phyloP scores from a whole-genome alignment of 306 rosid genomes.

The Sophora flavescens region DNA sequence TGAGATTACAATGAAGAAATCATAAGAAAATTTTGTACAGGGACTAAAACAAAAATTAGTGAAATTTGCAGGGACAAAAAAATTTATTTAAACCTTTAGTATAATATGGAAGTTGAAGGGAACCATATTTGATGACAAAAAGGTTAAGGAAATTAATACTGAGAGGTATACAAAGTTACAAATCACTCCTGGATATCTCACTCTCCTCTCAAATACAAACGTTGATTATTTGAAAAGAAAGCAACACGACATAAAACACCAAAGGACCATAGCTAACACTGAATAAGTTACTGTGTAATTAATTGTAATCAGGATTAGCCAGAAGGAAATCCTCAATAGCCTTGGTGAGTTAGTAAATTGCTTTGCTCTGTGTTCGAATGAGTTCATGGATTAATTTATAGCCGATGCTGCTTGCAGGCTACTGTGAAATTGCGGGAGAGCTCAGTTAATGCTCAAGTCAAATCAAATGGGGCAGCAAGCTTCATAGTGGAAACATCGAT shows the following conservation, averaged over 20 bases:
- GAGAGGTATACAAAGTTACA: background rate
- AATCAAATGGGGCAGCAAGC: background rate
- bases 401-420: background rate
- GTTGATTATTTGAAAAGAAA: constrained; percentile 15
- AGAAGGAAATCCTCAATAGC: constrained; percentile 55
- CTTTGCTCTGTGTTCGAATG: background rate
- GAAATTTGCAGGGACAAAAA: too few species aligned
- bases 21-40: too few species aligned
- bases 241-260: constrained; percentile 8
- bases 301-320: constrained; percentile 56
- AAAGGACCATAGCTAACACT: background rate
- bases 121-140: background rate
- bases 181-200: background rate
- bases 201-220: background rate
- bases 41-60: too few species aligned
- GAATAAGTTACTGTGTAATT: background rate
- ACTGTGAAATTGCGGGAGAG: background rate
- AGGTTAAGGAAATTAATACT: too few species aligned
- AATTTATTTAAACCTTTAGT: too few species aligned
- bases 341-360: constrained; percentile 43
- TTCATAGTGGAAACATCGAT: background rate
- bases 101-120: background rate
- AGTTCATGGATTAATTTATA: constrained; percentile 31
- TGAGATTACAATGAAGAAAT: too few species aligned
- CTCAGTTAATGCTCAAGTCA: background rate